Evolutionary conservation across 805 yeast genomes (phyloP).

Genomic region (Suhomyces vadensis): DNA sequence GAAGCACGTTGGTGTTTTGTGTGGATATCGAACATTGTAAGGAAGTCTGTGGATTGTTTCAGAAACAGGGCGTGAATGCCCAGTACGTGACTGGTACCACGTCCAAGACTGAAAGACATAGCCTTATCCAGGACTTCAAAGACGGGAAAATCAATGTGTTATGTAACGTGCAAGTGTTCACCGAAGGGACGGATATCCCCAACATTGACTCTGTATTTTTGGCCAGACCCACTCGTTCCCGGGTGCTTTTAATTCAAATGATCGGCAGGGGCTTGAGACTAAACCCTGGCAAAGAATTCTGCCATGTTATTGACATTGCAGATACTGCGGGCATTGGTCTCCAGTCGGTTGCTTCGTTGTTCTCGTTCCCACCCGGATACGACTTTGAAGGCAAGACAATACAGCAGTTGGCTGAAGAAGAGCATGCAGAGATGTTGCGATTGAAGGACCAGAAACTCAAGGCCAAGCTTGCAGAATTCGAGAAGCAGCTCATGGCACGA

Average conservation of each 20-base stretch:
- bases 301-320: conserved; percentile 80
- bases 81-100: conserved; percentile 73
- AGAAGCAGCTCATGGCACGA: not conserved
- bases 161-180: conserved; percentile 85
- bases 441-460: not conserved
- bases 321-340: conserved; percentile 57
- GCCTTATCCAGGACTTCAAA: conserved; percentile 57
- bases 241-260: conserved; percentile 77
- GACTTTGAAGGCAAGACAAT: conserved; percentile 29
- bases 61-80: conserved; percentile 62
- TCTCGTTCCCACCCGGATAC: conserved; percentile 28
- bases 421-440: conserved; percentile 8
- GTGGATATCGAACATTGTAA: conserved; percentile 70
- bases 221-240: conserved; percentile 79
- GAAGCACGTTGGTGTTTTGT: conserved; percentile 75
- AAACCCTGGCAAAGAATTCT: conserved; percentile 58
- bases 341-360: conserved; percentile 33
- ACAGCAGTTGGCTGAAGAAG: conserved; percentile 29
- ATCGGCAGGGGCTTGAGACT: conserved; percentile 83
- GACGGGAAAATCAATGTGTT: conserved; percentile 66
- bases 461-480: conserved; percentile 1
- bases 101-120: conserved; percentile 48
- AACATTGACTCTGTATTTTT: conserved; percentile 77
- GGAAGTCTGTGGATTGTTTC: conserved; percentile 53
- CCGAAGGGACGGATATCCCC: conserved; percentile 95